These are phyloP conservation scores for Arachnopeziza araneosa DNA, from an alignment of 2,329 filamentous ascomycete genomes.

Conservation along the genomic window DNA sequence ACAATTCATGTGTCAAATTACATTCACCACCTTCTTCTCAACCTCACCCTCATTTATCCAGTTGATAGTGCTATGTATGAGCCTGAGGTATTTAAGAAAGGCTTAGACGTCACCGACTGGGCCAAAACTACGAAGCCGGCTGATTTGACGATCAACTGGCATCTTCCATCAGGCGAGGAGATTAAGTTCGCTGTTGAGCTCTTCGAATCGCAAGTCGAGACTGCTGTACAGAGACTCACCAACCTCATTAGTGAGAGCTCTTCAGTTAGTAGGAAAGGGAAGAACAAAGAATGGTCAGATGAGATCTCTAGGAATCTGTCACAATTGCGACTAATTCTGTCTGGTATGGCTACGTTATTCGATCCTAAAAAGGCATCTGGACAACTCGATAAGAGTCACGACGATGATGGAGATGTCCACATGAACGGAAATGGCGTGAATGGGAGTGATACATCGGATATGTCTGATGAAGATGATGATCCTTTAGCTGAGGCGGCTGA, in stretches of 20 bases:
- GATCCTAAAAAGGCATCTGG: conserved; percentile 68
- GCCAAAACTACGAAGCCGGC: conserved; percentile 68
- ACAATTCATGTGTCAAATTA: conserved; percentile 97
- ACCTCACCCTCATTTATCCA: conserved; percentile 90
- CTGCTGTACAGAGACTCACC: conserved; percentile 68
- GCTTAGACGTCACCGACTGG: conserved; percentile 77
- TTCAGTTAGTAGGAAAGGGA: conserved; percentile 82
- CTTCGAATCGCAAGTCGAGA: conserved; percentile 77
- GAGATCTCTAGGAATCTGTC: conserved; percentile 88
- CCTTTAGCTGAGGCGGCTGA: conserved; percentile 59
- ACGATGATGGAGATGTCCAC: conserved; percentile 39
- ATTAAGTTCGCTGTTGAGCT: conserved; percentile 84
- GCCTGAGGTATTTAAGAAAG: conserved; percentile 62
- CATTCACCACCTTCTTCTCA: conserved; percentile 91
- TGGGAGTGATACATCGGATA: background rate
- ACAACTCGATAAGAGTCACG: conserved; percentile 39
- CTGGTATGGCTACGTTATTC: conserved; percentile 85
- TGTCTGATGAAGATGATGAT: conserved; percentile 52
- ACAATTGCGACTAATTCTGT: conserved; percentile 80
- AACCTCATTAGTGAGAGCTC: conserved; percentile 77
- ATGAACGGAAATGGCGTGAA: conserved; percentile 38
- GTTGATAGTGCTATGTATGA: conserved; percentile 87
- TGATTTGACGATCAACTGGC: conserved; percentile 83
- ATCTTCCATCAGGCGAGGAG: conserved; percentile 73
- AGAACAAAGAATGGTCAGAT: conserved; percentile 98